A percentile compares a stretch with the other conserved stretches of the same genome.
phyloP scores from a whole-genome alignment of 768 basidiomycete genomes.

The Auricularia sp. region DNA sequence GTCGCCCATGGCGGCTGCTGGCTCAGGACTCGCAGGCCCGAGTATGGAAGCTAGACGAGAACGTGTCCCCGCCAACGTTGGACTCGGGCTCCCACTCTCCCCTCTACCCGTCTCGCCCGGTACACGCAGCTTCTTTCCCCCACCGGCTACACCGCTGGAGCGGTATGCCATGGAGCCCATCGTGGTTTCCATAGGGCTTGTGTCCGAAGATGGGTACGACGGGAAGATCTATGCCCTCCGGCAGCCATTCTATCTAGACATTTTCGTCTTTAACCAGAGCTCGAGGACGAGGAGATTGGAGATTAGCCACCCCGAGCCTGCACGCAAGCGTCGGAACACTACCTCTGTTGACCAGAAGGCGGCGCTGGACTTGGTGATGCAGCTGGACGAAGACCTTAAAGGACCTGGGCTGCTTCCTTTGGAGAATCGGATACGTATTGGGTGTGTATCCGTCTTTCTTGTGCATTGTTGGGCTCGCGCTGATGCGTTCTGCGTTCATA shows the following conservation, averaged over 20 bases:
- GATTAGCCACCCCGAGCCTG: constrained; percentile 52
- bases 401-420: constrained; percentile 61
- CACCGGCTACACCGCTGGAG: not conserved
- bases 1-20: constrained; percentile 40
- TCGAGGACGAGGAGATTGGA: constrained; percentile 69
- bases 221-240: constrained; percentile 49
- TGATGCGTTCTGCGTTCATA: constrained; percentile 19
- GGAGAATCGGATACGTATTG: constrained; percentile 69
- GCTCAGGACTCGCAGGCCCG: constrained; percentile 38
- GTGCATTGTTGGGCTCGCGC: not conserved
- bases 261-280: constrained; percentile 80
- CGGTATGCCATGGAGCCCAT: constrained; percentile 39
- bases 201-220: constrained; percentile 16
- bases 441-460: constrained; percentile 34
- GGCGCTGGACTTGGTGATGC: constrained; percentile 5
- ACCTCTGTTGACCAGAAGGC: constrained; percentile 18
- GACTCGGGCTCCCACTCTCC: not conserved
- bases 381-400: constrained; percentile 16
- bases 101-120: not conserved
- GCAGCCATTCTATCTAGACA: constrained; percentile 69
- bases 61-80: constrained; percentile 17
- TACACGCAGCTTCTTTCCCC: not conserved
- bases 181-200: constrained; percentile 57
- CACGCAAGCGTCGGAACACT: constrained; percentile 33
- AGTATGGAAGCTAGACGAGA: constrained; percentile 62